Evolutionary conservation across 805 yeast species (phyloP).

Genomic region (Starmerella stigmatis): DNA sequence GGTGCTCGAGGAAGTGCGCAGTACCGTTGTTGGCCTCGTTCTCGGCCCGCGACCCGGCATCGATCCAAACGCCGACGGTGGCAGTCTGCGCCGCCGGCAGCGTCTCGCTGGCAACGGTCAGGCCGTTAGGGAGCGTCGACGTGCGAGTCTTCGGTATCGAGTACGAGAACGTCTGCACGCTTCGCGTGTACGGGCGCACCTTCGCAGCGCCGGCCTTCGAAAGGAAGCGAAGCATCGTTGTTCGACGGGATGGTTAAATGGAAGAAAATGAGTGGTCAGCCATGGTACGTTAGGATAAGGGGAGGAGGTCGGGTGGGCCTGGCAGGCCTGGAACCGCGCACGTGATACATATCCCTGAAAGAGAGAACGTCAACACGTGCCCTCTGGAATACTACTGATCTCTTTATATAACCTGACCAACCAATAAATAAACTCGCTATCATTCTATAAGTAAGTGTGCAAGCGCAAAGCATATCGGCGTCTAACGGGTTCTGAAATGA

Average conservation of each 20-base stretch:
- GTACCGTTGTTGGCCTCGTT: slow-evolving; percentile 77
- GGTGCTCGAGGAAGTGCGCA: slow-evolving; percentile 93
- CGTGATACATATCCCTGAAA: too few species aligned
- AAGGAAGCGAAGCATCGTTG: slow-evolving; percentile 20
- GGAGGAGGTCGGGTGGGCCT: too few species aligned
- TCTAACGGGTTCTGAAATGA: too few species aligned
- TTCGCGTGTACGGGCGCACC: slow-evolving; percentile 20
- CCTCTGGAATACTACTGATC: too few species aligned
- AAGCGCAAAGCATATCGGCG: too few species aligned
- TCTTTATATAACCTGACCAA: too few species aligned
- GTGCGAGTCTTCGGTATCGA: slow-evolving; percentile 44
- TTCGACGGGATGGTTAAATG: slow-evolving; percentile 8
- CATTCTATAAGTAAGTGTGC: too few species aligned
- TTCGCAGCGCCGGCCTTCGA: slow-evolving; percentile 21
- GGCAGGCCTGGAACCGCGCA: not conserved
- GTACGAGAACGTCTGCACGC: slow-evolving; percentile 23
- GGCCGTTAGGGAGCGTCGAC: slow-evolving; percentile 74
- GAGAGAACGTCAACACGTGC: too few species aligned
- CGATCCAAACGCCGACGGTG: slow-evolving; percentile 96
- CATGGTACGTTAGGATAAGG: too few species aligned
- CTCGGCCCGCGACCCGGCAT: slow-evolving; percentile 97
- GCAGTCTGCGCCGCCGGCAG: slow-evolving; percentile 87
- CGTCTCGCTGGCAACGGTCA: slow-evolving; percentile 84
- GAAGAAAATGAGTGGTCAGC: slow-evolving; percentile 22
- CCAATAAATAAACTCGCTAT: too few species aligned